Evolutionary conservation across 2,329 filamentous ascomycete species (phyloP).

Genomic region (Colletotrichum limetticola): DNA sequence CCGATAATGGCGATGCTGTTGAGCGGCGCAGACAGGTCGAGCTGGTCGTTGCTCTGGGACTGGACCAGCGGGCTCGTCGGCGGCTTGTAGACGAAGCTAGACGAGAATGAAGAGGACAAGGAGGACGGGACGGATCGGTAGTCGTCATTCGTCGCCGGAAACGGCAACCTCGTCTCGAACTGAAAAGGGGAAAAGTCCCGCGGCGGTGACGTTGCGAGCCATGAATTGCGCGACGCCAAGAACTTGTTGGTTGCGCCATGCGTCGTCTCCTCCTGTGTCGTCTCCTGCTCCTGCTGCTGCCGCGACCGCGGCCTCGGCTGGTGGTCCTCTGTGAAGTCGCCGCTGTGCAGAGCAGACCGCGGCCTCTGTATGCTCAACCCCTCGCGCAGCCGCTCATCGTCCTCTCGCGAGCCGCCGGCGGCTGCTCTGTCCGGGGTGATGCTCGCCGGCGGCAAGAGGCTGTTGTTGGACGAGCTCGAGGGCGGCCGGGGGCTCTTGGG

Average conservation of each 20-base stretch:
- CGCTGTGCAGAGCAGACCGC: conserved; percentile 77
- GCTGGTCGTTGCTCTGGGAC: conserved; percentile 84
- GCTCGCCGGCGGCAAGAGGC: conserved; percentile 56
- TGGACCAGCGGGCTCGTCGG: conserved; percentile 94
- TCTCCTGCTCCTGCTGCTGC: neutral
- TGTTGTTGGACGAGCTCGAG: conserved; percentile 47
- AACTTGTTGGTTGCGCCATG: conserved; percentile 26
- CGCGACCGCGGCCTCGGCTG: neutral
- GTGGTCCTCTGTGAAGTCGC: conserved; percentile 67
- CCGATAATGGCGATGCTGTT: conserved; percentile 61
- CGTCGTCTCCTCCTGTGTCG: conserved; percentile 10
- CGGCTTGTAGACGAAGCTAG: conserved; percentile 84
- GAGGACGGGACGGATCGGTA: conserved; percentile 65
- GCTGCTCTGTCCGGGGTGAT: conserved; percentile 58
- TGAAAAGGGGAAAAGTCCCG: conserved; percentile 60
- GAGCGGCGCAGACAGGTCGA: conserved; percentile 69
- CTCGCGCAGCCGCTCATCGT: conserved; percentile 59
- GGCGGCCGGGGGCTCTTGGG: conserved; percentile 48
- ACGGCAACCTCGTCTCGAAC: conserved; percentile 48
- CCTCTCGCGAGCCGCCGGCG: conserved; percentile 35
- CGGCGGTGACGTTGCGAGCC: conserved; percentile 68
- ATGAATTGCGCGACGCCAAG: conserved; percentile 45
- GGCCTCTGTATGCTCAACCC: conserved; percentile 81
- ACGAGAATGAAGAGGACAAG: conserved; percentile 77
- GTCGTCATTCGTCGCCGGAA: conserved; percentile 47